Base-by-base conservation (phyloP, 345 rosid species). In the Syzygium jambos region DNA sequence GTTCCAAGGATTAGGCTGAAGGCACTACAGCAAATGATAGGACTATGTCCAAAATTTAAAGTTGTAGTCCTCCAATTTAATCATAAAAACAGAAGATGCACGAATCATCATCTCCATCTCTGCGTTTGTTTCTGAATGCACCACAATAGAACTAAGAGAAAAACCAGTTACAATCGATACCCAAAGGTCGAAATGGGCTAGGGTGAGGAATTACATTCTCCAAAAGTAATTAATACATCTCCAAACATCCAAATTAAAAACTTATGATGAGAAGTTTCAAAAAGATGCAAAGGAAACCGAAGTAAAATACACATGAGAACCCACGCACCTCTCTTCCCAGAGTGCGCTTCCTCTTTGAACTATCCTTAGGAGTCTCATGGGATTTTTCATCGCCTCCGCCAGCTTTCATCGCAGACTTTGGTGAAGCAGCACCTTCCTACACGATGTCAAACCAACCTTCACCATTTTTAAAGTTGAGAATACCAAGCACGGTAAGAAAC, bases 281-380 rank as follows among this genome's bases (percentile, higher is more conserved):
- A 25, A 73, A 73, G 82, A 21, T 41, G 80, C 54, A 86, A 59
- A 61, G 41, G 27, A 86, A 61, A 46, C 22, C 12, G 51, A 30
- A 30, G 43, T 65, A 21, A 63, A 52, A 63, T 83, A 53, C 16
- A 85, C 46, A 54, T 1, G 25, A 54, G 27, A 53, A 57, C 82
- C 49, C 82, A 19, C 68, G 54, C 41, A 89, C 94, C 85, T 91
- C 94, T 96, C 87, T 94, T 94, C 86, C 96, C 51, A 88, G 88
- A 84, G 94, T 89, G 23, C 89, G 95, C 91, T 92, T 96, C 88
- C 96, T 91, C 94, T 94, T 96, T 84, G 89, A 51, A 89, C 86
- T 90, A 83, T 93, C 87, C 93, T 92, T 91, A n/a, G 97, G 91
- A 86, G 91, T 95, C 87, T 93, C 98, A 90, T 92, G 94, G 82